Conservation (phyloP, 345 rosid genomes). For the rapeseed (Brassica napus) region Da-Ae NC_063452.1:57828001-57828500, state of each 20-base stretch:
- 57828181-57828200: conserved; percentile 92
- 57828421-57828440: conserved; percentile 20
- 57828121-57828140: conserved; percentile 88
- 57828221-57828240: conserved; percentile 99
- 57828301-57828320: conserved; percentile 82
- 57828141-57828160: conserved; percentile 94
- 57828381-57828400: conserved; percentile 82
- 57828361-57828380: conserved; percentile 98
- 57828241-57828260: conserved; percentile 73
- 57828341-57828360: conserved; percentile 99
- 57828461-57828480: too few relatives aligned
- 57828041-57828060: conserved; percentile 98
- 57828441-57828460: too few relatives aligned
- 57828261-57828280: conserved; percentile 60
- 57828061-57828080: conserved; percentile 86
- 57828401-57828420: conserved; percentile 80
- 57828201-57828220: conserved; percentile 86
- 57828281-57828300: conserved; percentile 78
- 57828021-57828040: conserved; percentile 98
- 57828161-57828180: conserved; percentile 99
- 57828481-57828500: too few relatives aligned
- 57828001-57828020: conserved; percentile 94
- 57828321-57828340: conserved; percentile 92
- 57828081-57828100: conserved; percentile 95
- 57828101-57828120: conserved; percentile 99